A percentile compares a stretch with the other conserved stretches of the same genome.
Conservation (phyloP, 148 eudicot genomes). For the Camellia lanceoleosa region DNA sequence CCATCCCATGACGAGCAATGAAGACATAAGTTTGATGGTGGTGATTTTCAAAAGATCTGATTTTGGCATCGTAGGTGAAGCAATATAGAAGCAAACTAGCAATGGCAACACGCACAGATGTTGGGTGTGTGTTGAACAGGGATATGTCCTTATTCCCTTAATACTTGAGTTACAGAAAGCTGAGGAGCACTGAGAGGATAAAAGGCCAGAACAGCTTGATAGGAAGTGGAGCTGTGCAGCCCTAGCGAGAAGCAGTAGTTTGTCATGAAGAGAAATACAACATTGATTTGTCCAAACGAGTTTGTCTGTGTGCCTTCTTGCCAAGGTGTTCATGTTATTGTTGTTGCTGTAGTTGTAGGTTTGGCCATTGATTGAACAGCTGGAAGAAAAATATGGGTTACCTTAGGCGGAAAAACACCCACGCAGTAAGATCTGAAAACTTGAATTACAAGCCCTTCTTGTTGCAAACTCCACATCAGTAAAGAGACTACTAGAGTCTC, state of each 20-base stretch:
- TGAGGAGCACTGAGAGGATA: background rate
- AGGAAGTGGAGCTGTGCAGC: background rate
- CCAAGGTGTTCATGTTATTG: background rate
- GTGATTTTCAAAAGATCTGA: background rate
- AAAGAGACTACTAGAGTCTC: no score
- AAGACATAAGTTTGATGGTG: no score
- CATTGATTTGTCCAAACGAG: background rate
- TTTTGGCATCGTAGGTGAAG: background rate
- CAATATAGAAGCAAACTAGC: background rate
- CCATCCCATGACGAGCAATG: no score
- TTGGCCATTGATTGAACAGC: no score
- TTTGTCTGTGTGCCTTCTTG: background rate
- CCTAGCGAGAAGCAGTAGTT: background rate
- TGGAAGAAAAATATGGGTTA: no score
- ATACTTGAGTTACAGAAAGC: background rate
- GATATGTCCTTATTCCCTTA: background rate
- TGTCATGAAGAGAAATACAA: background rate
- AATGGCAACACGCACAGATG: background rate
- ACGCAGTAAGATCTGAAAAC: no score
- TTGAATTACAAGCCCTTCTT: no score
- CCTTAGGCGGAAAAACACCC: no score
- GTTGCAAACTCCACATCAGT: no score
- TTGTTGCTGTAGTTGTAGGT: no score
- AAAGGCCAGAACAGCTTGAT: background rate
- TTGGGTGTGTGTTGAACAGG: background rate